Evolutionary conservation across 352 stramenopile species (phyloP).

Genomic region (Thalassiosira hispida): DNA sequence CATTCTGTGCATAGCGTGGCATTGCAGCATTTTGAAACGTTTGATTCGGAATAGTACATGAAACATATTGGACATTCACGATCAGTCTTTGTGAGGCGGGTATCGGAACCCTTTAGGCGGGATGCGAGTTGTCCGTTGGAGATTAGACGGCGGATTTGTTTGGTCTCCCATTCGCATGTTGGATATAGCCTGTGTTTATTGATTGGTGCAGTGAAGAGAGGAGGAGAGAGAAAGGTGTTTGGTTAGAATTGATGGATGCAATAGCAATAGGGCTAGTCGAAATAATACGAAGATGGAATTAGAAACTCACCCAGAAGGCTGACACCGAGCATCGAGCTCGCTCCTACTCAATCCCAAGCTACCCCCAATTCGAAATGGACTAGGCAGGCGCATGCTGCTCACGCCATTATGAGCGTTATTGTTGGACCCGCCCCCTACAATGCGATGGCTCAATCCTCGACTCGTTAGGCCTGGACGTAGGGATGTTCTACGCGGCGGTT

Average conservation of each 20-base stretch:
- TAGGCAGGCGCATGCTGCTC: background rate
- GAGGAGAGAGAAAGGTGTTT: background rate
- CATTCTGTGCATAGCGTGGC: slow-evolving; percentile 86
- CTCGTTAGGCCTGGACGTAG: too few species aligned
- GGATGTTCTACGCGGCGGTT: background rate
- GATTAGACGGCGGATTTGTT: slow-evolving; percentile 76
- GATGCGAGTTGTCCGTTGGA: slow-evolving; percentile 70
- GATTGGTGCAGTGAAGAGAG: background rate
- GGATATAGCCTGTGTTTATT: slow-evolving; percentile 66
- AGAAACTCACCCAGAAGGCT: slow-evolving; percentile 69
- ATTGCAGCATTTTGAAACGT: slow-evolving; percentile 83
- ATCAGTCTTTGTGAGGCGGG: slow-evolving; percentile 43
- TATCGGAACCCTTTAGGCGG: slow-evolving; percentile 68
- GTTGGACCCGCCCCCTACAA: slow-evolving; percentile 24
- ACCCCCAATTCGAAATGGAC: slow-evolving; percentile 36
- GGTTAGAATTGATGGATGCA: slow-evolving; percentile 1
- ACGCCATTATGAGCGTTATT: slow-evolving; percentile 1
- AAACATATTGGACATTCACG: slow-evolving; percentile 87
- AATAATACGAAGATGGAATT: background rate
- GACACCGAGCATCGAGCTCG: slow-evolving; percentile 71
- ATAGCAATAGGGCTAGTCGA: too few species aligned
- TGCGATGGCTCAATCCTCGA: slow-evolving; percentile 16
- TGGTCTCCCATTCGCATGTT: slow-evolving; percentile 76
- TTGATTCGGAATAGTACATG: slow-evolving; percentile 82
- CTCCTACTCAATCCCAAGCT: slow-evolving; percentile 57